Evolutionary conservation across 257 asterid species (phyloP).

Genomic region (Solanum pinnatisectum): DNA sequence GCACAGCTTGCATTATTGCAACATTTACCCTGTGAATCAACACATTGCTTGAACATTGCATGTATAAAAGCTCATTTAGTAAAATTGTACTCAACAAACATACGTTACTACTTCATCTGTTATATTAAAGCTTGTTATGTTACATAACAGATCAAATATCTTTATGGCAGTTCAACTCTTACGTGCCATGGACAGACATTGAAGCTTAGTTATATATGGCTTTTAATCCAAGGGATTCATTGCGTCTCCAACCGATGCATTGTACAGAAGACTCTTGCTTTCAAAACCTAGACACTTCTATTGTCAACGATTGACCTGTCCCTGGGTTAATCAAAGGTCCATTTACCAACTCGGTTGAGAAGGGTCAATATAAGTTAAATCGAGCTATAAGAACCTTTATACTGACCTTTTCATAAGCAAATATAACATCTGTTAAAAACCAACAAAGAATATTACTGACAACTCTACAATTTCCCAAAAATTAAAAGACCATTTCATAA

Average conservation of each 20-base stretch:
- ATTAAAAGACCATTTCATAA: no score
- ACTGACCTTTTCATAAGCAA: no score
- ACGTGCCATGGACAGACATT: background rate
- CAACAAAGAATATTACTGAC: no score
- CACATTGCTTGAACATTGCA: background rate
- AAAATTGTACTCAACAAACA: background rate
- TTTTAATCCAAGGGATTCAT: background rate
- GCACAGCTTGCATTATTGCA: background rate
- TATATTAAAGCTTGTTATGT: background rate
- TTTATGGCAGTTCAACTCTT: background rate
- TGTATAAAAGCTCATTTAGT: background rate
- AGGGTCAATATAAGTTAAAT: background rate
- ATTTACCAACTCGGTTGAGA: background rate
- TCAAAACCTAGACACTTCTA: background rate
- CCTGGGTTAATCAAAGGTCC: background rate
- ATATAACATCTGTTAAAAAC: no score
- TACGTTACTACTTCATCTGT: background rate
- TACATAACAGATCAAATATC: background rate
- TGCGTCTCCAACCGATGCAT: background rate
- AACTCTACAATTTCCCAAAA: no score
- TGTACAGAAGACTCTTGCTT: background rate
- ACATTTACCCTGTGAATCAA: background rate
- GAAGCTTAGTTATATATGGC: background rate
- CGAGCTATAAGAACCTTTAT: background rate
- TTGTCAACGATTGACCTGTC: background rate